phyloP scores from a whole-genome alignment of 139 green algal species.

The Chlamydomonas sphaeroides region DNA sequence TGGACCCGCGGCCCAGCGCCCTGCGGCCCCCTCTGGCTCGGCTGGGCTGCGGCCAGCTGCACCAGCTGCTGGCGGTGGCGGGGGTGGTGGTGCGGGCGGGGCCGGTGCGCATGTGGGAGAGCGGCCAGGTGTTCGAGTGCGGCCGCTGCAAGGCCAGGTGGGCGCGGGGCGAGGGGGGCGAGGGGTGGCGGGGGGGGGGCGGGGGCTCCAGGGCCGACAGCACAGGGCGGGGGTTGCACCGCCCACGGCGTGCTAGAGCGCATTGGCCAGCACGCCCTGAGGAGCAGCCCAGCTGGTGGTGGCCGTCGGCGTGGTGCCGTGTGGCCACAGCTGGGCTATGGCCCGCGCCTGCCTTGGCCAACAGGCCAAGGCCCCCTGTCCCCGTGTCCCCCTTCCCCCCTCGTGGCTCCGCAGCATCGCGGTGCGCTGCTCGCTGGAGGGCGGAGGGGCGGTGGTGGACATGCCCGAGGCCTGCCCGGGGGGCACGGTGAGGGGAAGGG shows the following conservation, averaged over 20 bases:
- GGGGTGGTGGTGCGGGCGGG: conserved; percentile 84
- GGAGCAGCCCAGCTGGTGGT: background rate
- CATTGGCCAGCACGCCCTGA: background rate
- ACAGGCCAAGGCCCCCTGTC: too few species aligned
- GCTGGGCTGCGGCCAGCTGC: conserved; percentile 67
- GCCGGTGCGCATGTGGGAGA: conserved; percentile 80
- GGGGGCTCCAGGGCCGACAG: too few species aligned
- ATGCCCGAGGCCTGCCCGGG: conserved; percentile 46
- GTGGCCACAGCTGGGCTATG: background rate
- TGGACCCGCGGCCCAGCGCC: conserved; percentile 30
- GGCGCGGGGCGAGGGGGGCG: background rate
- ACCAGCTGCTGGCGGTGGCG: conserved; percentile 70
- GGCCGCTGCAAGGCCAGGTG: conserved; percentile 27
- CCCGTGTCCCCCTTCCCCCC: too few species aligned
- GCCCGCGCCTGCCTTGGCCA: too few species aligned
- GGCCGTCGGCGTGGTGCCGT: too few species aligned
- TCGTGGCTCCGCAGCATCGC: background rate
- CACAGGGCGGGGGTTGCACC: too few species aligned
- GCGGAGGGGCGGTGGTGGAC: conserved; percentile 39
- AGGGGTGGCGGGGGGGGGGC: too few species aligned
- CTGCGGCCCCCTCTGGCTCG: conserved; percentile 53
- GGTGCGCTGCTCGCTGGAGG: conserved; percentile 41
- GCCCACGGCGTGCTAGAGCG: too few species aligned
- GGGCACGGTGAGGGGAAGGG: too few species aligned
- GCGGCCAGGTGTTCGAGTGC: conserved; percentile 60